Base-by-base conservation (phyloP, 2,329 filamentous ascomycete genomes). In the Alternaria infectoria region DNA sequence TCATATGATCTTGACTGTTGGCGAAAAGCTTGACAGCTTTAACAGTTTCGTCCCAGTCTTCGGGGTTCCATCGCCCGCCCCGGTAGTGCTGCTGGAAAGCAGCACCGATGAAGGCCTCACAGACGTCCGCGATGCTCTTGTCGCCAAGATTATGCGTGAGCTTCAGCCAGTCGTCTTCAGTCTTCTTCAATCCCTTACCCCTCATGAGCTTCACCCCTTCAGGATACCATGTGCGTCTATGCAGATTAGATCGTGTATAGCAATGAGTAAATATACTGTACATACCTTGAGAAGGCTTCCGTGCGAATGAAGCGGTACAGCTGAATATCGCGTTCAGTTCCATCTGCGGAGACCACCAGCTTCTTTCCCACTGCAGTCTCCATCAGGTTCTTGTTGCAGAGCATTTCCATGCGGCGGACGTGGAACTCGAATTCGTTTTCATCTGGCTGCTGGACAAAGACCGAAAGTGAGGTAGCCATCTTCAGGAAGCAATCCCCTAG, bases 401-500 rank as follows among this genome's bases (percentile, higher is more conserved):
- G 86, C 72, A 98, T 86, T 19, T 91, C 76, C 95, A 98, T 98
- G 15, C 96, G 90, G 70, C 93, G 90, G 8, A 97, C 92, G 74
- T 99, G 96, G 70, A 92, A 96, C 59, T 92, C 89, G 52, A 90
- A 96, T 74, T 99, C 96, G 68, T 93, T 89, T 65, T 91, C 88
- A 51, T 91, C 87, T 0, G 93, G 93, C 19, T 91, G 89, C 26
- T 89, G 86, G 1, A 91, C 90, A 75, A 91, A 98, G 0, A 97
- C 84, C 0, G 93, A 90, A 57, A 99, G 93, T 0, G 94, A 95
- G 0, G 95, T 97, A 11, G 92, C 93, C 90, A 97, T 95, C 80
- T 99, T 99, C 62, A 99, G 85, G 73, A 97, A 97, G 32, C 91
- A 92, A 77, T 99, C 96, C 0, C 96, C 96, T 3, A 98, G 85